Conservation (phyloP, 371 early-diverging fungal species). For the Lichtheimia hyalospora region DNA sequence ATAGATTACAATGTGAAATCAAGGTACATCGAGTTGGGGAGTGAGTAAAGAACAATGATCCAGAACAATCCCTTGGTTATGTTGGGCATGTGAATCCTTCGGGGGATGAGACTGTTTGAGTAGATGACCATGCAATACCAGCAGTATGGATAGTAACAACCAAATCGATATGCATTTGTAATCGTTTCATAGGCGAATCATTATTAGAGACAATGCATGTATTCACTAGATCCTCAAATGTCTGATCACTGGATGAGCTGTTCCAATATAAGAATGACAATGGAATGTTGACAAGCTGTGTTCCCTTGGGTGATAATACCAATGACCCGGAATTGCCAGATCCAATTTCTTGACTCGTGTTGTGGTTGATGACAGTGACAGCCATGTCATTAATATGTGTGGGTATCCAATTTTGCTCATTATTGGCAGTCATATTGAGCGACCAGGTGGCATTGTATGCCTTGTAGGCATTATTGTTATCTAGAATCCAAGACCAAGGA, state of each 20-base stretch:
- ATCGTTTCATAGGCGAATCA: slow-evolving; percentile 16
- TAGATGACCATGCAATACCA: slow-evolving; percentile 36
- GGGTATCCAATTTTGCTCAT: slow-evolving; percentile 25
- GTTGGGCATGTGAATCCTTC: slow-evolving; percentile 10
- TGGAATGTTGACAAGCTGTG: slow-evolving; percentile 5
- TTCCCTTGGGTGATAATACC: slow-evolving; percentile 1
- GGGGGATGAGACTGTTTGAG: slow-evolving; percentile 15
- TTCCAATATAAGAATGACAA: slow-evolving; percentile 19
- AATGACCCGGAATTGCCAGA: slow-evolving; percentile 13
- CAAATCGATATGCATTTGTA: slow-evolving; percentile 26
- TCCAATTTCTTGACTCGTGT: slow-evolving; percentile 16
- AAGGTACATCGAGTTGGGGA: too few relatives aligned
- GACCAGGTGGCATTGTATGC: slow-evolving; percentile 17
- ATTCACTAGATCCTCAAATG: slow-evolving; percentile 34
- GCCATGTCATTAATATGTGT: slow-evolving; percentile 18
- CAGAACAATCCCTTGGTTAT: too few relatives aligned
- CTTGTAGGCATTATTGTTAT: slow-evolving; percentile 9
- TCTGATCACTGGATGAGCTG: slow-evolving; percentile 26
- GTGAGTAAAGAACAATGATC: too few relatives aligned
- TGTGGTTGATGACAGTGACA: slow-evolving; percentile 15
- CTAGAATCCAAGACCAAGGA: slow-evolving; percentile 6
- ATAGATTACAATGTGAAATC: too few relatives aligned
- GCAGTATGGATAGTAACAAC: slow-evolving; percentile 25
- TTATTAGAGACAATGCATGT: slow-evolving; percentile 30
- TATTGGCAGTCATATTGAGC: slow-evolving; percentile 21